phyloP scores from a whole-genome alignment of 768 basidiomycete genomes.

The Boletus insuetus region DNA sequence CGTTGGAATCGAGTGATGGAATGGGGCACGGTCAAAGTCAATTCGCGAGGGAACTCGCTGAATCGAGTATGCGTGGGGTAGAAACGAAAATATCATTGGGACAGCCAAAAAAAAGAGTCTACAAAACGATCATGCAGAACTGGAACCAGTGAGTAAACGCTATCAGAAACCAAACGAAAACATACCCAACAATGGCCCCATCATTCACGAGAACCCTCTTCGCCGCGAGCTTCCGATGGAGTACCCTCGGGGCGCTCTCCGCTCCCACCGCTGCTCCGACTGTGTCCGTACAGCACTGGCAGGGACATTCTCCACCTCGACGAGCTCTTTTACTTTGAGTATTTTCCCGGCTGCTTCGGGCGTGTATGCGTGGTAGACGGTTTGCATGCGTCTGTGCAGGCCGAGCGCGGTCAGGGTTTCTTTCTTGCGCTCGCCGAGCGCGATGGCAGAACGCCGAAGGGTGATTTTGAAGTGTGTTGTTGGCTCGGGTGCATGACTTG shows the following conservation, averaged over 20 bases:
- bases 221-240: conserved; percentile 44
- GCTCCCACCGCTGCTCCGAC: conserved; percentile 61
- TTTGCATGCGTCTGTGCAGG: conserved; percentile 78
- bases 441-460: conserved; percentile 82
- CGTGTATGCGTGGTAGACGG: conserved; percentile 74
- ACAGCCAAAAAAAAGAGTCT: background rate
- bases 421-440: conserved; percentile 67
- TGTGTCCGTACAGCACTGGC: conserved; percentile 64
- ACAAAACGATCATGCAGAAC: background rate
- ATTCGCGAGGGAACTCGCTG: no score
- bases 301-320: conserved; percentile 85
- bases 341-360: conserved; percentile 84
- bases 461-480: conserved; percentile 88
- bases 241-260: conserved; percentile 69
- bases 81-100: background rate
- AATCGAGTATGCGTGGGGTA: no score
- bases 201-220: conserved; percentile 15
- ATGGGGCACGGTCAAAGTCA: no score
- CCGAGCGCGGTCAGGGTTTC: conserved; percentile 82
- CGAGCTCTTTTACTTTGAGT: conserved; percentile 82
- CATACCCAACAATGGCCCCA: conserved; percentile 1
- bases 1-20: no score
- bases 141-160: background rate
- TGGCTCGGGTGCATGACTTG: conserved; percentile 18
- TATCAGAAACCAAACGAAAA: background rate